Evolutionary conservation across 1,139 yeast genomes (phyloP).

Genomic region (Yamadazyma epiphylla): DNA sequence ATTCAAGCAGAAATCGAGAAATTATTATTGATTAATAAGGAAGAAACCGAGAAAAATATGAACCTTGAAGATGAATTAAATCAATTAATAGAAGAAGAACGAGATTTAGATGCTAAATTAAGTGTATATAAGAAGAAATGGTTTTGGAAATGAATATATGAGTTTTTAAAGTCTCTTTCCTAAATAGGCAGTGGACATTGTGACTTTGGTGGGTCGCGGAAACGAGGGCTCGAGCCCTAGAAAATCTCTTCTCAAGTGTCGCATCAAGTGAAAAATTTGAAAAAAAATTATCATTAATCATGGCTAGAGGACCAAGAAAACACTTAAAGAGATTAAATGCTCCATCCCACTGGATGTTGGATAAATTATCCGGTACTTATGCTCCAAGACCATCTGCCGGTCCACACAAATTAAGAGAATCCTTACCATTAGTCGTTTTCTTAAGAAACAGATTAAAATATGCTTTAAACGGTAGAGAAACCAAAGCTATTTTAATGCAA

Average conservation of each 20-base stretch:
- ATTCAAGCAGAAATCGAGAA: constrained; percentile 48
- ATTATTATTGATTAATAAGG: constrained; percentile 46
- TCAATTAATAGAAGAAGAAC: constrained; percentile 24
- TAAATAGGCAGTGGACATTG: too few relatives aligned
- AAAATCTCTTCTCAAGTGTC: neutral
- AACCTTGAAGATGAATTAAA: constrained; percentile 47
- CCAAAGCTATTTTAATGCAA: constrained; percentile 98
- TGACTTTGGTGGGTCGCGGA: too few relatives aligned
- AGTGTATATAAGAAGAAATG: constrained; percentile 17
- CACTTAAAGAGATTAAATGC: constrained; percentile 43
- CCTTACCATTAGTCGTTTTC: constrained; percentile 96
- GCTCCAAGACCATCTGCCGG: constrained; percentile 99
- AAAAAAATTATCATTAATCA: constrained; percentile 4
- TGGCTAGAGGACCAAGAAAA: constrained; percentile 37
- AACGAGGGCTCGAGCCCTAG: neutral
- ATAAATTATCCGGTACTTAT: constrained; percentile 98
- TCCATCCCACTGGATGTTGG: constrained; percentile 99
- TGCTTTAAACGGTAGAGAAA: constrained; percentile 99
- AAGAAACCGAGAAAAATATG: constrained; percentile 56
- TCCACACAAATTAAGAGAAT: constrained; percentile 99
- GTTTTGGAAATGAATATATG: constrained; percentile 14
- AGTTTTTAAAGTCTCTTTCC: constrained; percentile 3
- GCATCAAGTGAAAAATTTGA: constrained; percentile 1
- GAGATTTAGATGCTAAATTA: constrained; percentile 24
- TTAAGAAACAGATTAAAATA: constrained; percentile 99